Percentiles rank a stretch among this genome's conserved stretches.
Evolutionary conservation across 23 red algal species (phyloP).

Genomic region (Gracilariopsis chorda): DNA sequence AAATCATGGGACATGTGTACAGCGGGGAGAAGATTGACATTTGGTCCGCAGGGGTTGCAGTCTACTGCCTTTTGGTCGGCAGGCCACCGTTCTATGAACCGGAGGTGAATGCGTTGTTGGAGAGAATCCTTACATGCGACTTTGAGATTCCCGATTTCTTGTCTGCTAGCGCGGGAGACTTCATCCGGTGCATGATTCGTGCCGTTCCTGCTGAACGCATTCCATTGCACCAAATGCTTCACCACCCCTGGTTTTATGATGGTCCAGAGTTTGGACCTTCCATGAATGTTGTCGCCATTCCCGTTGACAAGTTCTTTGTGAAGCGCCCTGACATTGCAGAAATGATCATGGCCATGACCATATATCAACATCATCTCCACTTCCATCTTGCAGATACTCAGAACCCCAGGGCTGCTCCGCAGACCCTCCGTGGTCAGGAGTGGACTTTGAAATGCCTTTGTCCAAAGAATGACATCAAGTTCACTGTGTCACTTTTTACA

Average conservation of each 20-base stretch:
- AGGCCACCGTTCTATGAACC: conserved; percentile 91
- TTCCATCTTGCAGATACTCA: conserved; percentile 76
- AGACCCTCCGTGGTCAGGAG: conserved; percentile 50
- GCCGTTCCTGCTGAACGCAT: conserved; percentile 70
- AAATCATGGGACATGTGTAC: conserved; percentile 82
- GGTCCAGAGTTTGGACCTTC: conserved; percentile 58
- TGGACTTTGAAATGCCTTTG: conserved; percentile 80
- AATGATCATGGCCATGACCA: conserved; percentile 79
- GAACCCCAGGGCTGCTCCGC: conserved; percentile 57
- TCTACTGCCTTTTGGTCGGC: conserved; percentile 88
- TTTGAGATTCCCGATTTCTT: conserved; percentile 69
- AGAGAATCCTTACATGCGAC: conserved; percentile 58
- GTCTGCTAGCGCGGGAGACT: conserved; percentile 63
- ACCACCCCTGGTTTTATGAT: conserved; percentile 84
- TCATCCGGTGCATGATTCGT: conserved; percentile 86
- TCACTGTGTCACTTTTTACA: conserved; percentile 74
- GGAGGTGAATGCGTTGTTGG: conserved; percentile 71
- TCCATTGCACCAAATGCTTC: conserved; percentile 51
- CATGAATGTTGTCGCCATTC: conserved; percentile 70
- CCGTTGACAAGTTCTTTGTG: conserved; percentile 63
- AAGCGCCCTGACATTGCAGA: conserved; percentile 75
- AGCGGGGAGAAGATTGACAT: conserved; percentile 94
- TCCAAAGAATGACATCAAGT: conserved; percentile 90
- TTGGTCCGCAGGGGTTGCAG: conserved; percentile 89
- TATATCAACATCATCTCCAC: conserved; percentile 73